Base-by-base conservation (phyloP, 306 rosid species). In the Fragaria nilgerrensis region DNA sequence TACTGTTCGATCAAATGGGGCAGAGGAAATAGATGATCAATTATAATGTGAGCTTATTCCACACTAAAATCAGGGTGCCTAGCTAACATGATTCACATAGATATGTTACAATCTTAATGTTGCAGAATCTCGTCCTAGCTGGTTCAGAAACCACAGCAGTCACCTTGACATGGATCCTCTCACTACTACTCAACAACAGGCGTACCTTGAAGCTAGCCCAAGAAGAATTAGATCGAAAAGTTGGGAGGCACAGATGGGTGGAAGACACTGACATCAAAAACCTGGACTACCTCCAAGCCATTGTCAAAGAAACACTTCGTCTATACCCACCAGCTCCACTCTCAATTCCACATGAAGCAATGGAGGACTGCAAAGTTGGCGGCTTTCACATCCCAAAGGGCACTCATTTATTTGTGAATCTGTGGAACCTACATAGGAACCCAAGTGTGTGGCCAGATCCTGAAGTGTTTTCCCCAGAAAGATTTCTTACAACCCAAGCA, bases 401-500 rank as follows among this genome's bases (percentile, higher is more conserved):
- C 5, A 88, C 90, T 0, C 92, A 83, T 23, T 77, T 85, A 16
- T 75, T 82, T 5, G 89, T 84, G 32, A 90, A 90, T 62, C 78
- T 82, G 10, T 90, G 88, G 91, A 90, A 81, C 68, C 55, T 90
- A n/a, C 96, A 85, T 9, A 83, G 96, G 55, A 87, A 90, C 62
- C 90, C 89, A 17, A 72, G 17, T 15, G 17, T 81, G 32, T 90
- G 93, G 93, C 5, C 64, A 0, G 81, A 88, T 34, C 84, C 87
- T 0, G 89, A 85, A 16, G 63, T 39, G 10, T 90, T 90, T 77
- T 25, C n/a, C 22, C 96, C 93, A 0, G 88, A 88, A 44, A 87
- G 93, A 70, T 85, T 90, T 66, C 66, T 88, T 3, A 78, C 56
- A 11, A 52, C 36, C 4, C 80, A 59, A 36, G 83, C 83, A 27